Base-by-base conservation (phyloP, 2,329 filamentous ascomycete species). In the Claviceps lovelessii region DNA sequence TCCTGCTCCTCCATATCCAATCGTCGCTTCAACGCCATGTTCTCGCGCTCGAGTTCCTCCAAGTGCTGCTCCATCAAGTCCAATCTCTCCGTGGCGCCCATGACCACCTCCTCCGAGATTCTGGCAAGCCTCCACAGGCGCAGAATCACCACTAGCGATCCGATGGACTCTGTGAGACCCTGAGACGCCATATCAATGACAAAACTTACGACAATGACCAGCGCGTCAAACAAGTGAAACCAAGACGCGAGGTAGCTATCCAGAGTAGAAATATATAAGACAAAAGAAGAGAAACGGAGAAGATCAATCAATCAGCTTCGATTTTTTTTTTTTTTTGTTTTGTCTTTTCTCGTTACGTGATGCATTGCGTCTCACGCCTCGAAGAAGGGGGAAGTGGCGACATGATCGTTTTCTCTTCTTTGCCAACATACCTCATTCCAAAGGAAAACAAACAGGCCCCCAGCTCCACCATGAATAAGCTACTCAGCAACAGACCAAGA, bases 81-180 rank as follows among this genome's bases (percentile, higher is more conserved):
- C 70, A 81, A 77, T 63, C 80, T 73, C 66, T 86, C 82, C 41
- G 78, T 70, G 1, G 81, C 81, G 9, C 80, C 81, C 7, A 83
- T 74, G 35, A 77, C 78, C 57, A 86, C 72, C 66, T 87, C 84
- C 62, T 87, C 81, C 7, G 85, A 78, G 52, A 86, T 84, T 70
- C 86, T 85, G 64, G 85, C 79, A 48, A 87, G 75, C 17, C 84
- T 76, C 79, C 83, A 86, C 4, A 87, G 71, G 53, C 84, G 79
- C 48, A 87, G 69, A 4, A 85, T 73, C 33, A 87, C 74, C 51
- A 87, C 76, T n/a, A 87, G 70, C 0, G 80, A 84, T 1, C 77
- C 81, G 49, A 84, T 79, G 62, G 85, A 79, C 65, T 83, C 79
- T 6, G 80, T 67, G 1, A 79, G 67, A 48, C 83, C 83, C 42